Base-by-base conservation (phyloP, 1,284 basidiomycete genomes). In the Trichosporon ovoides region DNA sequence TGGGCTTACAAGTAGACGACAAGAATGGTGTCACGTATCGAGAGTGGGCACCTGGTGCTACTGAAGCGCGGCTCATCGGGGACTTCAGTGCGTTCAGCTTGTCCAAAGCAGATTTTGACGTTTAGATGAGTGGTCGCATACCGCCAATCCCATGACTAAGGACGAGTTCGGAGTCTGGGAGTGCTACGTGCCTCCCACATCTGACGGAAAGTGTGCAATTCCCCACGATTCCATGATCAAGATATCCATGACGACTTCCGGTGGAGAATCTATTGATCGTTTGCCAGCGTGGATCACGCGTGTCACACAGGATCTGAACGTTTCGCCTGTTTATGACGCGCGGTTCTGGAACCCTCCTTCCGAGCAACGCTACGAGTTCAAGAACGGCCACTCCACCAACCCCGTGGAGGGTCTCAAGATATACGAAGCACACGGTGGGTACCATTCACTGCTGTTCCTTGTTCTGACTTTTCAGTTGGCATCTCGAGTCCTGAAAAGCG, bases 281-380 rank as follows among this genome's bases (percentile, higher is more conserved):
- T 75, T 98, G 28, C 94, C 95, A 1, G 85, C 88, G 12, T 98
- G 95, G 95, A 93, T 93, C 70, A 87, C 80, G 63, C 89, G 94
- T 60, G 95, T 97, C 57, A 97, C 94, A 1, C 95, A 98, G 76
- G 92, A 98, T 72, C 80, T 98, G 56, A 76, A 79, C 51, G 85
- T 93, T 33, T 98, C 95, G 11, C 89, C 92, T 5, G 83, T 91
- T 3, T 98, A 96, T 77, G 95, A 98, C 61, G 91, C 91, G 22
- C 85, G 91, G n/a, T 97, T 98, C 79, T 98, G 95, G 95, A 97
- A 98, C 73, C 95, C 95, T 1, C 85, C 91, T 22, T 67, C 80
- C 40, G 73, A 81, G 18, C 76, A 90, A 64, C 81, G 74, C 50
- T 96, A 98, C 80, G 79, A 80, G 31, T 94, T 96, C 81, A 96